Conservation (phyloP, 768 basidiomycete species). For the Rhizopogon rudus region DNA sequence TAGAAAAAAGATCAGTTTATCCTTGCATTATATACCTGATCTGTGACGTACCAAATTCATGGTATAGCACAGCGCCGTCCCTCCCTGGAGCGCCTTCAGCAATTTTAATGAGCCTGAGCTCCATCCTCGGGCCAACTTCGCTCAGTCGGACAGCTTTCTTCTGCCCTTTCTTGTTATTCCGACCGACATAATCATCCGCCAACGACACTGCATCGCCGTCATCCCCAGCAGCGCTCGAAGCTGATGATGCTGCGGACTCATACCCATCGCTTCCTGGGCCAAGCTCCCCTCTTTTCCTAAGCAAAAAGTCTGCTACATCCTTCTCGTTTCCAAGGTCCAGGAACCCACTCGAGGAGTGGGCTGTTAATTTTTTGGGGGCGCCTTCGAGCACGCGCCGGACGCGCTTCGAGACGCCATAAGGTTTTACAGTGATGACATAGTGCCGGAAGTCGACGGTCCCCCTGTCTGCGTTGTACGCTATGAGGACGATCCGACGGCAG, state of each 20-base stretch:
- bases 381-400: slow-evolving; percentile 84
- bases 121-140: slow-evolving; percentile 95
- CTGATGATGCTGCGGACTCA: slow-evolving; percentile 76
- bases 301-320: slow-evolving; percentile 93
- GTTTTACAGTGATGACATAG: slow-evolving; percentile 92
- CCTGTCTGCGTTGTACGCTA: slow-evolving; percentile 84
- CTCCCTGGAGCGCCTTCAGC: slow-evolving; percentile 91
- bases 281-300: slow-evolving; percentile 61
- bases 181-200: slow-evolving; percentile 90
- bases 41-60: slow-evolving; percentile 75
- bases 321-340: slow-evolving; percentile 85
- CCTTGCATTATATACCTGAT: not conserved
- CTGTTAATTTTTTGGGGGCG: slow-evolving; percentile 25
- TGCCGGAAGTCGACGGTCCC: slow-evolving; percentile 91
- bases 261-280: slow-evolving; percentile 58
- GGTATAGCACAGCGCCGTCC: slow-evolving; percentile 90
- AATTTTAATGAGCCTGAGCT: slow-evolving; percentile 89
- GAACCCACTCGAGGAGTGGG: slow-evolving; percentile 31
- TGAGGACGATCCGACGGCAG: slow-evolving; percentile 89
- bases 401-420: slow-evolving; percentile 89
- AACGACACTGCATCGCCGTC: slow-evolving; percentile 77
- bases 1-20: slow-evolving; percentile 1
- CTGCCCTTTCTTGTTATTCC: slow-evolving; percentile 90
- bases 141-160: slow-evolving; percentile 88
- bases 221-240: slow-evolving; percentile 79